phyloP scores from a whole-genome alignment of 2,329 filamentous ascomycete species.

The Trichoderma harzianum region DNA sequence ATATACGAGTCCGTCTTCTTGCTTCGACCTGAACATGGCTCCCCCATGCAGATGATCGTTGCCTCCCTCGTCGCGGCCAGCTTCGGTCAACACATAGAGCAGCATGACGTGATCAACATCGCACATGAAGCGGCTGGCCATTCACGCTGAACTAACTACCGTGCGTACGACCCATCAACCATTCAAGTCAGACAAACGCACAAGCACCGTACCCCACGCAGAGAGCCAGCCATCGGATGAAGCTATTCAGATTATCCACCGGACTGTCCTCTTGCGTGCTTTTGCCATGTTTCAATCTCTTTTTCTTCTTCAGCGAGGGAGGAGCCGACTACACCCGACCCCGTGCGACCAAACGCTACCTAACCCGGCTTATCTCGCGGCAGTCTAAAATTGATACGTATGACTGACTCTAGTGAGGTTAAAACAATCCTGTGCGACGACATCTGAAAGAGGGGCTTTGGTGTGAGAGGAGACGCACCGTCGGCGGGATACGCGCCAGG shows the following conservation, averaged over 20 bases:
- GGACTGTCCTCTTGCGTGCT: background rate
- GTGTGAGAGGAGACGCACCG: background rate
- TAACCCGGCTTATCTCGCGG: background rate
- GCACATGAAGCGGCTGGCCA: background rate
- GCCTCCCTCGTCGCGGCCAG: background rate
- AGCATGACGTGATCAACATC: background rate
- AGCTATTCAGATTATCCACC: background rate
- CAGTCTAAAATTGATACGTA: background rate
- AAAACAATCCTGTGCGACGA: background rate
- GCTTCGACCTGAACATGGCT: background rate
- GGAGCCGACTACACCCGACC: background rate
- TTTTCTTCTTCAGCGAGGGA: background rate
- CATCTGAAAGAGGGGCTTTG: background rate
- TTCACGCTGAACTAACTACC: background rate
- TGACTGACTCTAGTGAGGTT: background rate
- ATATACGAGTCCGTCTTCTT: background rate
- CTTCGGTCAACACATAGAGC: background rate
- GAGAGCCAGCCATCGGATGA: background rate
- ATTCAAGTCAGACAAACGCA: background rate
- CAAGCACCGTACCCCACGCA: background rate
- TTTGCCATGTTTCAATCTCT: background rate
- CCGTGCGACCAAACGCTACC: background rate
- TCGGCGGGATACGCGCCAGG: background rate
- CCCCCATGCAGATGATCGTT: background rate
- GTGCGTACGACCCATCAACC: background rate